Base-by-base conservation (phyloP, 169 alveolate species). In the Eimeria maxima region DNA sequence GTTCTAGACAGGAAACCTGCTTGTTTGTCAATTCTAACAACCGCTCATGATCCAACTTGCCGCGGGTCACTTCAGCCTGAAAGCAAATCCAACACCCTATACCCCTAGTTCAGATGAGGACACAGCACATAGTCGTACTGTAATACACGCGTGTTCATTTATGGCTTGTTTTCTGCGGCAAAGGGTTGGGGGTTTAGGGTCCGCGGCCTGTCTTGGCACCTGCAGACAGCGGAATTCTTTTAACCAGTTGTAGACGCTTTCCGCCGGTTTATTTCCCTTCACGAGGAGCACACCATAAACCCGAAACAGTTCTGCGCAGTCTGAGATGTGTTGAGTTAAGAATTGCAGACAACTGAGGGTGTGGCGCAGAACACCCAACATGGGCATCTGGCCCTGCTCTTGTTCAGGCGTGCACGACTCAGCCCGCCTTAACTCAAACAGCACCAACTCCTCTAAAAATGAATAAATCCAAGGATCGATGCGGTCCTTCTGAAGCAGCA, bases 381-480 rank as follows among this genome's bases (percentile, higher is more conserved):
- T 38, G 16, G 14, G 60, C 57, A 38, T 4, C 63, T 57, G 53
- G 24, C 42, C 47, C 53, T 33, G 50, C 22, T 60, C 24, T n/a
- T 42, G 44, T n/a, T 55, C 38, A 16, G 73, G 60, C 4, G 93
- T 67, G 55, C 73, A 14, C 6, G 14, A 16, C 18, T 44, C 55
- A 86, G 50, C 44, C 33, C 73, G 50, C 83, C 69, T 20, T 67
- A 69, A 47, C 67, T 76, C 84, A 47, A 50, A 24, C 63, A 76
- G 27, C 24, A 91, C 91, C 84, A 76, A 67, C 65, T 91, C 80
- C 29, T 74, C 91, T 20, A 91, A 33, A 38, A 91, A 76, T 13
- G 78, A 13, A 87, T 91, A 91, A 78, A 91, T 78, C 90, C 95
- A 91, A 42, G 86, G 55, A 24, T 83, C 90, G 38, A 91, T 91